These are phyloP conservation scores for Mycena belliarum DNA, from an alignment of 768 basidiomycete genomes.

Conservation along the genomic window DNA sequence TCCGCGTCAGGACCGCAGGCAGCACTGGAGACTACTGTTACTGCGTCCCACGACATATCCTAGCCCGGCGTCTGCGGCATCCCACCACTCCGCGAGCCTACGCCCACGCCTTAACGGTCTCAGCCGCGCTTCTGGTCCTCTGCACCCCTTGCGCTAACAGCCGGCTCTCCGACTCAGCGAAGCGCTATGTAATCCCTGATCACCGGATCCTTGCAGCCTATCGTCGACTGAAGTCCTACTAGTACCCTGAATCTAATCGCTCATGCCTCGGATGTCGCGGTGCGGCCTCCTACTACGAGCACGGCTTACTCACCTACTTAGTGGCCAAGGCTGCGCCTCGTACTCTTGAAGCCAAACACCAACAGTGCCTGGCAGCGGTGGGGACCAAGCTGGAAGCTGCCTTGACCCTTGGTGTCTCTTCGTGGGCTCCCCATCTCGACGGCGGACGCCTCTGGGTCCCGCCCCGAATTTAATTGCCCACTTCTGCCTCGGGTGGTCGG, in stretches of 20 bases:
- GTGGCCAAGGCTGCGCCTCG: conserved; percentile 10
- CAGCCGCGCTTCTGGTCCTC: background rate
- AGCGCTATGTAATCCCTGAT: conserved; percentile 8
- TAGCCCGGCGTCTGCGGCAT: too few relatives aligned
- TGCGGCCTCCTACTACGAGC: background rate
- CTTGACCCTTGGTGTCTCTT: background rate
- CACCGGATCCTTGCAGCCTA: background rate
- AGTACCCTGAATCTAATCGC: too few relatives aligned
- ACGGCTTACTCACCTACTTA: background rate
- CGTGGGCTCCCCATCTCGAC: background rate
- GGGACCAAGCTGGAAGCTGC: conserved; percentile 6
- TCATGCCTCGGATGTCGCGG: conserved; percentile 5
- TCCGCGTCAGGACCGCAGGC: too few relatives aligned
- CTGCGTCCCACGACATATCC: background rate
- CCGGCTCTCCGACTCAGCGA: background rate
- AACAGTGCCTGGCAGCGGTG: too few relatives aligned
- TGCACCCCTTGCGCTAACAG: background rate
- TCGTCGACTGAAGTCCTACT: too few relatives aligned
- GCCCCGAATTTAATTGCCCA: background rate
- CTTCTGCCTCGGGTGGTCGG: conserved; percentile 18
- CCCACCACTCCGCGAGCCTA: too few relatives aligned
- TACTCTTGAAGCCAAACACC: conserved; percentile 9
- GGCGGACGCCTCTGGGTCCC: too few relatives aligned
- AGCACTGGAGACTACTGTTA: background rate
- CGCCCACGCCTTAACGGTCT: background rate